These are phyloP conservation scores for Symbiodinium pilosum DNA, from an alignment of 73 alveolate species.

Conservation along the genomic window DNA sequence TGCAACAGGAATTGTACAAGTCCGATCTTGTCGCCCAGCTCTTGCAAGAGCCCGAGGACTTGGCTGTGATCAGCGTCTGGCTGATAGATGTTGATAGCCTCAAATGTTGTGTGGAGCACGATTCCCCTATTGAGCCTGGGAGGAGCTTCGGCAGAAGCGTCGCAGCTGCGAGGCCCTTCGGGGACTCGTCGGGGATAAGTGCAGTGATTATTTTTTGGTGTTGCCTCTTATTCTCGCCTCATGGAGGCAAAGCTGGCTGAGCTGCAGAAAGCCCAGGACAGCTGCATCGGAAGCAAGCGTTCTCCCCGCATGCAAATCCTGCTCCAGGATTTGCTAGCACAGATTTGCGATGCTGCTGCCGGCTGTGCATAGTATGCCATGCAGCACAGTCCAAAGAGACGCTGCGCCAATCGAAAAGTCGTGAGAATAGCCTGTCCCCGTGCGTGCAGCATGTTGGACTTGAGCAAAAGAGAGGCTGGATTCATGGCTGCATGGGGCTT, in stretches of 20 bases:
- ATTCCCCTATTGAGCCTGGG: neutral
- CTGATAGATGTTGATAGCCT: too few relatives aligned
- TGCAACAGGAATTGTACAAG: conserved; percentile 29
- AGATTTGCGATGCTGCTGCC: conserved; percentile 68
- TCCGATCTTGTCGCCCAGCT: conserved; percentile 43
- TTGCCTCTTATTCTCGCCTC: neutral
- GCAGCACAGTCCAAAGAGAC: neutral
- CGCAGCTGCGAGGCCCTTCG: neutral
- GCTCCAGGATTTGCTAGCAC: conserved; percentile 31
- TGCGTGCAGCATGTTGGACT: too few relatives aligned
- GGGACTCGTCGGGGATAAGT: too few relatives aligned
- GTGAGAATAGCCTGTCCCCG: too few relatives aligned
- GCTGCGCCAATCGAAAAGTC: too few relatives aligned
- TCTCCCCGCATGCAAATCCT: neutral
- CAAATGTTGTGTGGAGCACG: too few relatives aligned
- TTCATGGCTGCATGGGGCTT: too few relatives aligned
- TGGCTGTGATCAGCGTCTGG: neutral
- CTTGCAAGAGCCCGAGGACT: conserved; percentile 52
- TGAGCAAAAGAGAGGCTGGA: too few relatives aligned
- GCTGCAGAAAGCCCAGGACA: conserved; percentile 35
- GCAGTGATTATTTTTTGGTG: too few relatives aligned
- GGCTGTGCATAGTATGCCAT: neutral
- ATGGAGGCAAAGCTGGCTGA: conserved; percentile 25
- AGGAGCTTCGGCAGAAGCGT: conserved; percentile 17
- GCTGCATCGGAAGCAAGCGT: too few relatives aligned